These are phyloP conservation scores for Aspergillus sp. DNA, from an alignment of 2,329 filamentous ascomycete genomes.

Conservation along the genomic window DNA sequence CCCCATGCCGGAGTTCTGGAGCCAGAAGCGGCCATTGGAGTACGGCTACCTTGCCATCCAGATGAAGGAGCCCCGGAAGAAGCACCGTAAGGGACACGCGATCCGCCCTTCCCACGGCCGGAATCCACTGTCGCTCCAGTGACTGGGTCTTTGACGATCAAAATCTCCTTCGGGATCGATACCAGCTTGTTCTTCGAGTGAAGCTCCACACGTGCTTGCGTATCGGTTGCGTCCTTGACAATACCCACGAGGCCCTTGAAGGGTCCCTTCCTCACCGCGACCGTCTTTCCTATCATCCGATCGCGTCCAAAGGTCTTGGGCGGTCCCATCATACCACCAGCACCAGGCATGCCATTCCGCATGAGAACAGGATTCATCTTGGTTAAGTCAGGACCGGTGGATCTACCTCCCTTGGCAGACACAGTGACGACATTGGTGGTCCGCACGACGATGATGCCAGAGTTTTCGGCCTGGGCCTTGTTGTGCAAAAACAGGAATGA, in stretches of 20 bases:
- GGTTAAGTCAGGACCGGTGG: slow-evolving; percentile 73
- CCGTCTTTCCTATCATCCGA: slow-evolving; percentile 83
- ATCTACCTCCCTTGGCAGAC: slow-evolving; percentile 87
- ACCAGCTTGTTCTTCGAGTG: slow-evolving; percentile 94
- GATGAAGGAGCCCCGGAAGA: slow-evolving; percentile 45
- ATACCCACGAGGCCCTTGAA: slow-evolving; percentile 94
- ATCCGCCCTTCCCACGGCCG: slow-evolving; percentile 47
- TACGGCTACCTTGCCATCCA: slow-evolving; percentile 67
- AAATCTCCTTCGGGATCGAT: slow-evolving; percentile 73
- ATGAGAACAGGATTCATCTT: slow-evolving; percentile 91
- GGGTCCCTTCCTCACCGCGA: slow-evolving; percentile 80
- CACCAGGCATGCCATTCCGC: slow-evolving; percentile 57
- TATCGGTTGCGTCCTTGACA: slow-evolving; percentile 90
- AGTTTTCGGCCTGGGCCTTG: slow-evolving; percentile 79
- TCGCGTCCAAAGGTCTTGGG: slow-evolving; percentile 75
- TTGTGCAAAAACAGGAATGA: slow-evolving; percentile 91
- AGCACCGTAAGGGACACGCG: slow-evolving; percentile 49
- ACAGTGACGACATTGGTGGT: slow-evolving; percentile 84
- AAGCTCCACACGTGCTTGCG: slow-evolving; percentile 82
- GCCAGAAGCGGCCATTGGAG: slow-evolving; percentile 60
- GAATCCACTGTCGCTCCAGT: slow-evolving; percentile 79
- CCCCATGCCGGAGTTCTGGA: slow-evolving; percentile 78
- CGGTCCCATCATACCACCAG: slow-evolving; percentile 58
- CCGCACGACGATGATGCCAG: slow-evolving; percentile 83
- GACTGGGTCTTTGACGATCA: slow-evolving; percentile 79